Conservation (phyloP, 345 rosid genomes). For the Stellera chamaejasme region DNA sequence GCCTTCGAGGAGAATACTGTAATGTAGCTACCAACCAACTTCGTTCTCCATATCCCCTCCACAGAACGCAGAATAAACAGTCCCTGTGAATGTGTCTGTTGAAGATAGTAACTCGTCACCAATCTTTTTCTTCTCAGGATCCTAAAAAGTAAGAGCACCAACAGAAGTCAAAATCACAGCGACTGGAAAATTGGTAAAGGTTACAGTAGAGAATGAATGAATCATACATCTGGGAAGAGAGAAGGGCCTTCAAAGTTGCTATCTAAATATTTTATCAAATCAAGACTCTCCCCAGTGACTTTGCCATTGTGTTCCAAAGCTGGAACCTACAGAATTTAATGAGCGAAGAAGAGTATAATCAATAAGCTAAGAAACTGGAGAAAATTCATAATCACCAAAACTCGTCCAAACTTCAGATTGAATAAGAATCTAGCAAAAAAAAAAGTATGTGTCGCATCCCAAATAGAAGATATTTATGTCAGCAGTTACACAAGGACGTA, state of each 20-base stretch:
- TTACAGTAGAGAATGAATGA: background rate
- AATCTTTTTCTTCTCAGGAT: constrained; percentile 49
- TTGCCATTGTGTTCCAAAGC: constrained; percentile 89
- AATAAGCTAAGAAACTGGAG: too few species aligned
- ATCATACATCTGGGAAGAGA: constrained; percentile 52
- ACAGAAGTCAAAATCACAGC: background rate
- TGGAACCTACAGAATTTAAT: constrained; percentile 45
- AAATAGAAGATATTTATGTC: too few species aligned
- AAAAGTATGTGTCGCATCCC: too few species aligned
- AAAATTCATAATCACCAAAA: too few species aligned
- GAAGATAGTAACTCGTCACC: constrained; percentile 60
- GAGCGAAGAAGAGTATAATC: too few species aligned
- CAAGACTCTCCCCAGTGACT: constrained; percentile 81
- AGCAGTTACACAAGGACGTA: too few species aligned
- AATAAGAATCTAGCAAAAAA: too few species aligned
- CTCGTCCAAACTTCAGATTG: too few species aligned
- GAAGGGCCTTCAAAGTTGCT: constrained; percentile 81
- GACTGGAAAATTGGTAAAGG: background rate
- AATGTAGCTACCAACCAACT: constrained; percentile 34
- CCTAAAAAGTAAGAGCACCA: constrained; percentile 33
- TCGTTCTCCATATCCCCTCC: constrained; percentile 45
- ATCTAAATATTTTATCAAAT: constrained; percentile 66
- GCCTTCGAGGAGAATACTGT: too few species aligned
- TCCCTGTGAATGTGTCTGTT: constrained; percentile 36
- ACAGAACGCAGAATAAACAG: constrained; percentile 39